Conservation (phyloP, 2,329 filamentous ascomycete genomes). For the Albophoma yamanashiensis region DNA sequence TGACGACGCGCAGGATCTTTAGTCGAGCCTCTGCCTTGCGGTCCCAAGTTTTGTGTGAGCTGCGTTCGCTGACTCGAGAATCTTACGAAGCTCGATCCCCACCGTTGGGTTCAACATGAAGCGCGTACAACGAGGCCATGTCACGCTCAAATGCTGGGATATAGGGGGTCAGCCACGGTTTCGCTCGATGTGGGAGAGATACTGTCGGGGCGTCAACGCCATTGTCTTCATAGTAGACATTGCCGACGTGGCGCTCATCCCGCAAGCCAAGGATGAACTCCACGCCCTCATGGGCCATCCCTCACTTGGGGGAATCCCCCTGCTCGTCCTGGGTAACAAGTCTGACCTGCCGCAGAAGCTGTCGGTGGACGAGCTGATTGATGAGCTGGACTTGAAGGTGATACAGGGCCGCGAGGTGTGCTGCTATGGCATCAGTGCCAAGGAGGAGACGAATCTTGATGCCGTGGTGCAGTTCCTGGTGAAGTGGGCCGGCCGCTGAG, state of each 20-base stretch:
- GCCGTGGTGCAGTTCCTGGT: slow-evolving; percentile 96
- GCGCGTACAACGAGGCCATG: slow-evolving; percentile 92
- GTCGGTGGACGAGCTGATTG: slow-evolving; percentile 90
- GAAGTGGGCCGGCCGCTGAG: slow-evolving; percentile 68
- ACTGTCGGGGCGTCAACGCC: slow-evolving; percentile 93
- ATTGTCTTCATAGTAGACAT: slow-evolving; percentile 99
- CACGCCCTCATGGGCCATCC: slow-evolving; percentile 80
- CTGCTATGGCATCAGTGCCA: slow-evolving; percentile 97
- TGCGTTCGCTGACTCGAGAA: slow-evolving; percentile 24
- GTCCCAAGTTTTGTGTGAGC: background rate
- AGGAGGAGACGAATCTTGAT: slow-evolving; percentile 97
- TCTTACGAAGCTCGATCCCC: slow-evolving; percentile 72
- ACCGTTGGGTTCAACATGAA: slow-evolving; percentile 99
- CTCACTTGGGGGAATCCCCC: slow-evolving; percentile 76
- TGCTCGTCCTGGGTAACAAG: slow-evolving; percentile 94
- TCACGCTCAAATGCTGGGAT: slow-evolving; percentile 98
- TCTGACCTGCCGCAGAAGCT: slow-evolving; percentile 87
- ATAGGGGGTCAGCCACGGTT: slow-evolving; percentile 94
- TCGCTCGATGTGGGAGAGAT: slow-evolving; percentile 98
- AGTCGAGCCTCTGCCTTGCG: slow-evolving; percentile 3
- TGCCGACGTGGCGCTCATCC: slow-evolving; percentile 70
- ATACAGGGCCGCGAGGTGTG: slow-evolving; percentile 90
- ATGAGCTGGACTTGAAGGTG: slow-evolving; percentile 77
- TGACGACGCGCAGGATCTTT: background rate
- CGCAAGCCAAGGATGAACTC: slow-evolving; percentile 83